phyloP scores from a whole-genome alignment of 2,329 filamentous ascomycete genomes.

The Paecilomyces dactylethromorphus region DNA sequence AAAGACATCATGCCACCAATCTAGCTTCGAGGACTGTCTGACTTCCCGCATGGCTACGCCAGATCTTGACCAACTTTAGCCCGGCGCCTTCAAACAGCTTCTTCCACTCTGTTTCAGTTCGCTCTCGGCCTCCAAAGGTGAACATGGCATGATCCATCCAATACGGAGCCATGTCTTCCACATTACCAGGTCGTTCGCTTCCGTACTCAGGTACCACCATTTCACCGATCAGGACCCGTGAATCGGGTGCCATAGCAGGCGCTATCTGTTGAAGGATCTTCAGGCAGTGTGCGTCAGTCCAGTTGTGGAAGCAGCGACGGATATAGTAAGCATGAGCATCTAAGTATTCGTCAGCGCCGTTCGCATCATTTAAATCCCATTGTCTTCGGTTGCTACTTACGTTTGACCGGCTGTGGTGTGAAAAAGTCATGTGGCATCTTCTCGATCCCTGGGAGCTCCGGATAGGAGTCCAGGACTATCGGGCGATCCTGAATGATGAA shows the following conservation, averaged over 20 bases:
- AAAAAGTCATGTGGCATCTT: slow-evolving; percentile 22
- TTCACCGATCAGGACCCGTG: slow-evolving; percentile 17
- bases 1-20: not conserved
- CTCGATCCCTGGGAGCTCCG: slow-evolving; percentile 16
- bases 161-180: slow-evolving; percentile 19
- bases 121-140: slow-evolving; percentile 23
- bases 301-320: slow-evolving; percentile 19
- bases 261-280: slow-evolving; percentile 17
- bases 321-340: slow-evolving; percentile 21
- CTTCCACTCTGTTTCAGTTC: slow-evolving; percentile 17
- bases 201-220: slow-evolving; percentile 16
- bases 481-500: slow-evolving; percentile 21
- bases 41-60: slow-evolving; percentile 10
- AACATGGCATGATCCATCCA: slow-evolving; percentile 25
- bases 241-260: slow-evolving; percentile 12
- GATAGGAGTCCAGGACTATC: slow-evolving; percentile 14
- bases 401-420: slow-evolving; percentile 18
- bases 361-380: not conserved
- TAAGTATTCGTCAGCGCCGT: not conserved
- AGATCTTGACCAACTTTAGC: slow-evolving; percentile 19
- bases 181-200: slow-evolving; percentile 8
- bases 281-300: slow-evolving; percentile 14
- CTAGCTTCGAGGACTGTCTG: slow-evolving; percentile 9
- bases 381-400: slow-evolving; percentile 7
- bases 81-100: slow-evolving; percentile 13